These are phyloP conservation scores for Fusarium sp. DNA, from an alignment of 2,329 filamentous ascomycete genomes.

Conservation along the genomic window DNA sequence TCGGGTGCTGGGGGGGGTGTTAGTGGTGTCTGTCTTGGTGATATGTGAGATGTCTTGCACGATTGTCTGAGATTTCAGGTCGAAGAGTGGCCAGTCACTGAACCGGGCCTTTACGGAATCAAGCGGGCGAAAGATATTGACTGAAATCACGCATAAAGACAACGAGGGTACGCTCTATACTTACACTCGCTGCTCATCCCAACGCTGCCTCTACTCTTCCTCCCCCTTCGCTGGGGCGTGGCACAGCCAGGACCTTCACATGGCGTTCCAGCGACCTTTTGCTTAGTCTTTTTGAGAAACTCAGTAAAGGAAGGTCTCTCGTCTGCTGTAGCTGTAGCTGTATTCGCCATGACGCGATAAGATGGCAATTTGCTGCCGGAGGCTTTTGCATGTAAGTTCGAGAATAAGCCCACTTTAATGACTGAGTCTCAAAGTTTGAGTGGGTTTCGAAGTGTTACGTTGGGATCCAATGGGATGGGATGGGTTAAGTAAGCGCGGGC, in stretches of 20 bases:
- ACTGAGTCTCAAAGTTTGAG: constrained; percentile 10
- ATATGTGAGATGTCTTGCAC: constrained; percentile 2
- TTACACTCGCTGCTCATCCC: constrained; percentile 41
- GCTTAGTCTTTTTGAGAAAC: constrained; percentile 59
- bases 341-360: constrained; percentile 11
- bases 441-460: constrained; percentile 11
- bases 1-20: constrained; percentile 25
- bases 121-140: neutral
- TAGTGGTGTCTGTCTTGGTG: constrained; percentile 5
- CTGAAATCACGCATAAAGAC: neutral
- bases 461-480: neutral
- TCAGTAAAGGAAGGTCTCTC: constrained; percentile 58
- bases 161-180: constrained; percentile 10
- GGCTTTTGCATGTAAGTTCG: constrained; percentile 13
- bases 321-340: neutral
- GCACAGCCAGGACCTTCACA: constrained; percentile 19
- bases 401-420: constrained; percentile 28
- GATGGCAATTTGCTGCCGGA: neutral
- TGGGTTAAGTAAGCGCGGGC: constrained; percentile 22
- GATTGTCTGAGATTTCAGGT: neutral
- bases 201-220: constrained; percentile 10
- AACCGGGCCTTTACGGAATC: neutral
- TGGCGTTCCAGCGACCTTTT: constrained; percentile 32
- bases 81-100: neutral
- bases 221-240: constrained; percentile 9